Evolutionary conservation across 2,329 filamentous ascomycete species (phyloP).

Genomic region (Botrytis pseudocinerea): DNA sequence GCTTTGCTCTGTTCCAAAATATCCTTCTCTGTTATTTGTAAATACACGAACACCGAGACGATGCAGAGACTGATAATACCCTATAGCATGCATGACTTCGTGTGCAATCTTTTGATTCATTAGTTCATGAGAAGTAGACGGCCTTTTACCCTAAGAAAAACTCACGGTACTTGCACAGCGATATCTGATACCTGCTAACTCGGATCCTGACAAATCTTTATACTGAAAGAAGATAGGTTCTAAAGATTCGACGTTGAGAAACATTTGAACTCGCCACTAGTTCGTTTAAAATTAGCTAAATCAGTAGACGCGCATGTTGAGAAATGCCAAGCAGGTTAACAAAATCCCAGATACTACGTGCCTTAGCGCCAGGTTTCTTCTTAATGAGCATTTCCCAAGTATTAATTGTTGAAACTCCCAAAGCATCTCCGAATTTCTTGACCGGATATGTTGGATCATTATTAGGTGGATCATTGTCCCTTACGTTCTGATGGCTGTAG

Average conservation of each 20-base stretch:
- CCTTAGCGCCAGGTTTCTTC: not conserved
- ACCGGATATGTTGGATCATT: not conserved
- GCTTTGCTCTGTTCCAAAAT: constrained; percentile 1
- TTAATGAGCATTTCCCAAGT: constrained; percentile 1
- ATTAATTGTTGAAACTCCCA: not conserved
- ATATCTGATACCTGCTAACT: not conserved
- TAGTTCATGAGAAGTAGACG: not conserved
- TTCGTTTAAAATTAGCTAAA: not conserved
- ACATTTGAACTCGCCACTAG: constrained; percentile 5
- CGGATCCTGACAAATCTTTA: not conserved
- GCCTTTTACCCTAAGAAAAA: not conserved
- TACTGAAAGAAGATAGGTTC: not conserved
- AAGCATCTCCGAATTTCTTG: not conserved
- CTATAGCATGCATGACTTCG: constrained; percentile 16
- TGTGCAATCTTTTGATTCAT: not conserved
- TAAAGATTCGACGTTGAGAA: not conserved
- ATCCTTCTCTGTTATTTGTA: constrained; percentile 4
- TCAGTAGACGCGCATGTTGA: not conserved
- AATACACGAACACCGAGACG: not conserved
- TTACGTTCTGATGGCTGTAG: constrained; percentile 2
- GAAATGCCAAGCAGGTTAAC: not conserved
- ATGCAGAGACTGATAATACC: constrained; percentile 8
- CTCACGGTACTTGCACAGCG: constrained; percentile 8
- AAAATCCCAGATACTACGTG: not conserved
- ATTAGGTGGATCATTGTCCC: not conserved